Evolutionary conservation across 331 rosid genomes (phyloP), one percentile per base, ranked within the genome.

Genomic region (Saraca asoca): DNA sequence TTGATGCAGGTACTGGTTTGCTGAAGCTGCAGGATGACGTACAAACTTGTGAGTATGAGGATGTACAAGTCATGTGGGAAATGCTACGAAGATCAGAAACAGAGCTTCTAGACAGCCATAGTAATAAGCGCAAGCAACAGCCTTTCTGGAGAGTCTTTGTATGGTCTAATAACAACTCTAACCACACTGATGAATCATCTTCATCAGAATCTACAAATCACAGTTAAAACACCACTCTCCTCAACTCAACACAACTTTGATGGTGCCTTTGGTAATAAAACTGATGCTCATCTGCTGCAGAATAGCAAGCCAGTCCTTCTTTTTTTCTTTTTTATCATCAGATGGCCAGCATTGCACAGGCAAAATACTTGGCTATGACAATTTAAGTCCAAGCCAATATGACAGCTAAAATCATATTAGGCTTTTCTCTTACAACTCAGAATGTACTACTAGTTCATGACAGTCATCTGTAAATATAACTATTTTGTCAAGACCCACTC

Each of bases 11-110:
- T 68, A 82, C 66, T 16, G 98, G 96, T 31, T 56, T 89, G 14
- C 31, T 92, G 74, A 87, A 84, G 75, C 96, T 92, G 41, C 82
- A 81, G 11, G 81, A 85, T 66, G 96, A 92, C 65, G 87, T 92
- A 31, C 85, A 92, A 29, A 87, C 89, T 4, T 92, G 98, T 76
- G 95, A 81, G 24, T 92, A 92, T 59, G 66, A 89, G 38, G 98
- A 92, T 19, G 88, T 92, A 17, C 95, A 89, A 29, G 96, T 92
- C 65, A 88, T 91, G 98, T 91, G 98, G 96, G 92, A 88, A 70
- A 88, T 91, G 79, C 72, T 91, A 51, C 79, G 76, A 19, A 75
- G 76, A 80, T 76, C 87, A 13, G 90, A 85, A 59, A 55, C 81
- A 0, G 81, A 77, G 59, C 51, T 46, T 9, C 35, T 45, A 24